Conservation (phyloP, 345 rosid genomes). For the Citropsis articulata region DNA sequence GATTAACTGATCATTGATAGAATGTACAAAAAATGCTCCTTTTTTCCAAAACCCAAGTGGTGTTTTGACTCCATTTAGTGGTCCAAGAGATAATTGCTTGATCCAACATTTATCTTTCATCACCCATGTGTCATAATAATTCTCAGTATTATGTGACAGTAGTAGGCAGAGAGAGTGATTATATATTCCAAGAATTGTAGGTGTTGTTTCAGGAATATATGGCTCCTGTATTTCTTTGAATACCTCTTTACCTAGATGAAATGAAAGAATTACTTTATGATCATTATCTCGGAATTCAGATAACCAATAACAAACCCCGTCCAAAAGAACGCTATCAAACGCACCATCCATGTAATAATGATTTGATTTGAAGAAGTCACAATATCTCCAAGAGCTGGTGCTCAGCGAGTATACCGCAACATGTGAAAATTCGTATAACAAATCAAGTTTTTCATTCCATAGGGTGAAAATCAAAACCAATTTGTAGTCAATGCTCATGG, state of each 20-base stretch:
- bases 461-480: too few relatives aligned
- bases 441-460: neutral
- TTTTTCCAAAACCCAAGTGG: neutral
- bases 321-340: neutral
- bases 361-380: neutral
- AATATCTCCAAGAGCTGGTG: neutral
- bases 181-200: neutral
- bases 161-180: neutral
- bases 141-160: too few relatives aligned
- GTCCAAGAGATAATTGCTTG: too few relatives aligned
- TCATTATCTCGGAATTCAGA: too few relatives aligned
- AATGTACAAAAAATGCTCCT: neutral
- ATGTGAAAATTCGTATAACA: neutral
- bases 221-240: neutral
- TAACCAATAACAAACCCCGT: too few relatives aligned
- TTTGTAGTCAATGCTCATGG: neutral
- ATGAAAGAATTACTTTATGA: neutral
- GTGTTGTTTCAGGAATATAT: neutral
- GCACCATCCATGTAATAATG: neutral
- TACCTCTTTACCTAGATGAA: neutral
- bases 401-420: neutral
- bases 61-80: too few relatives aligned
- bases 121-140: too few relatives aligned
- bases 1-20: accelerated
- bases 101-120: too few relatives aligned